Percentiles rank a stretch among this genome's conserved stretches.
Conservation (phyloP, 805 yeast genomes). For the Lachancea waltii region DNA sequence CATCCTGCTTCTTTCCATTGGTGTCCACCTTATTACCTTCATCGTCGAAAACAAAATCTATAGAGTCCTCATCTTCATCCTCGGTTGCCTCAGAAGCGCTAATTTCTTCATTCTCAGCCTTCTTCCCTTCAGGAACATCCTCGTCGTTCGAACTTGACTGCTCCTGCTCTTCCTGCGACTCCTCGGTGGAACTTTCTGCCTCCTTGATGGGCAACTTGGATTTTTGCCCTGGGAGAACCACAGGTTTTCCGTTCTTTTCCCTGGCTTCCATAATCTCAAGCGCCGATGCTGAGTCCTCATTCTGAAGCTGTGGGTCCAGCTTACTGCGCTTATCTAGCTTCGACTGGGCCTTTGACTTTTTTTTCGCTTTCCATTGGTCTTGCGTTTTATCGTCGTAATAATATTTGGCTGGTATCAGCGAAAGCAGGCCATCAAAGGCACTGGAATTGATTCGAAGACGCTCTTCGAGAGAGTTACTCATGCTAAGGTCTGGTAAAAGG, state of each 20-base stretch:
- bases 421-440: conserved; percentile 82
- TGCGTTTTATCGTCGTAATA: conserved; percentile 87
- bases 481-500: too few species aligned
- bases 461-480: conserved; percentile 64
- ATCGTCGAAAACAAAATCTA: conserved; percentile 58
- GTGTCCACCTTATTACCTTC: conserved; percentile 49
- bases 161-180: conserved; percentile 10
- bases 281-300: conserved; percentile 47
- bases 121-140: conserved; percentile 21
- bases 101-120: conserved; percentile 5
- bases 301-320: conserved; percentile 59
- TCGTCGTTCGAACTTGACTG: conserved; percentile 9
- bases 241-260: conserved; percentile 47
- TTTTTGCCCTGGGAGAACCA: conserved; percentile 34
- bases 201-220: conserved; percentile 13
- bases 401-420: conserved; percentile 89
- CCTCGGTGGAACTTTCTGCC: conserved; percentile 8
- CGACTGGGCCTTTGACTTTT: conserved; percentile 60
- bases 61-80: conserved; percentile 24
- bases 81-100: conserved; percentile 10
- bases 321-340: conserved; percentile 59
- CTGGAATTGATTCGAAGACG: conserved; percentile 70
- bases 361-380: conserved; percentile 85
- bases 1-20: conserved; percentile 7
- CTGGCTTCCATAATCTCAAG: conserved; percentile 52